phyloP scores from a whole-genome alignment of 208 protist species.

The Wallacemonas sp. region DNA sequence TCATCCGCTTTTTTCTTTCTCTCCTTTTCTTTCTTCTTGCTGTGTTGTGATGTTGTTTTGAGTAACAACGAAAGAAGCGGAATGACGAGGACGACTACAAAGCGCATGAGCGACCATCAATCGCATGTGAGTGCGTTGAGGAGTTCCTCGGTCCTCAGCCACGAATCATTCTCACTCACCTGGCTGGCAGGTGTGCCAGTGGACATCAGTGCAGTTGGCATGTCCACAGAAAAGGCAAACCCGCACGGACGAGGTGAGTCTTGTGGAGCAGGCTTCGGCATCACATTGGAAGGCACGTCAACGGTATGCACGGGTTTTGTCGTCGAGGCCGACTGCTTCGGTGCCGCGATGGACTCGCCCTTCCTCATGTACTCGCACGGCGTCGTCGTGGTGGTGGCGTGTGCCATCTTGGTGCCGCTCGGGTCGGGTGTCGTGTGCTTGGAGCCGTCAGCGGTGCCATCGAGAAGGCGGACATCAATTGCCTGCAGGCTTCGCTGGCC shows the following conservation, averaged over 20 bases:
- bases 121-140: neutral
- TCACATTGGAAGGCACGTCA: neutral
- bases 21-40: neutral
- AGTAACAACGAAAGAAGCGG: no score
- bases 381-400: neutral
- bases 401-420: neutral
- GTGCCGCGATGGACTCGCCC: no score
- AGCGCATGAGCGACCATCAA: neutral
- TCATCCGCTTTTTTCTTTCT: neutral
- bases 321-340: no score
- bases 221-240: neutral
- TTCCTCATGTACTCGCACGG: no score
- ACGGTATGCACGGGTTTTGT: no score
- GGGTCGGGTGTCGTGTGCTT: neutral
- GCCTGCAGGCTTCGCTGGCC: slow-evolving; percentile 49
- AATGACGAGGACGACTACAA: no score
- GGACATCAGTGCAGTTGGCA: neutral
- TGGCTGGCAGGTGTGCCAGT: neutral
- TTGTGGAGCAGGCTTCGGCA: neutral
- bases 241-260: neutral
- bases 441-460: neutral
- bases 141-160: neutral
- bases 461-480: slow-evolving; percentile 42
- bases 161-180: neutral
- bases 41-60: no score